Evolutionary conservation across 2,329 filamentous ascomycete species (phyloP).

Genomic region (Endocalyx cinctus): DNA sequence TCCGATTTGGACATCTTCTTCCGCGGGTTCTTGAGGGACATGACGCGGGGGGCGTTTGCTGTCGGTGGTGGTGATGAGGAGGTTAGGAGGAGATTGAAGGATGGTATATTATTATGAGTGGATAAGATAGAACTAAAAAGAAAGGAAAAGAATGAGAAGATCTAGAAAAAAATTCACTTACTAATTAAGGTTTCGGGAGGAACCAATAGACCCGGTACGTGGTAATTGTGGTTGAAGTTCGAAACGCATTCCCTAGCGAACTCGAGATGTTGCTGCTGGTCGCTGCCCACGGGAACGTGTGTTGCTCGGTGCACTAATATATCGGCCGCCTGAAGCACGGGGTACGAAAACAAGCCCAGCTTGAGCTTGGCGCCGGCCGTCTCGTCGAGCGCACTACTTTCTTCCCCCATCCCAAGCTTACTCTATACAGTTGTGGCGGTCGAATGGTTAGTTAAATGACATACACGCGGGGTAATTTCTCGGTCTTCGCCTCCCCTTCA

Average conservation of each 20-base stretch:
- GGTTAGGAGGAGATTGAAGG: too few species aligned
- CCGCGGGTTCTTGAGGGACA: conserved; percentile 76
- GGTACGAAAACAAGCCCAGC: conserved; percentile 91
- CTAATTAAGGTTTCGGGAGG: conserved; percentile 68
- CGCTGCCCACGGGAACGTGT: conserved; percentile 94
- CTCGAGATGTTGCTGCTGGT: conserved; percentile 91
- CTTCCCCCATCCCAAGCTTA: conserved; percentile 64
- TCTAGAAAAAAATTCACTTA: conserved; percentile 29
- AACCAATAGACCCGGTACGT: conserved; percentile 50
- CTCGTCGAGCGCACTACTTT: conserved; percentile 53
- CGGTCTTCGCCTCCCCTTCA: too few species aligned
- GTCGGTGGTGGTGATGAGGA: too few species aligned
- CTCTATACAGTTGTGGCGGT: too few species aligned
- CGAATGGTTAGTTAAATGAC: too few species aligned
- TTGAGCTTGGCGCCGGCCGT: conserved; percentile 58
- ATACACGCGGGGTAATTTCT: too few species aligned
- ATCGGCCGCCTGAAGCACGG: conserved; percentile 91
- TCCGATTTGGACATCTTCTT: conserved; percentile 96
- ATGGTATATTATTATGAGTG: background rate
- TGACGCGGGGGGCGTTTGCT: conserved; percentile 80
- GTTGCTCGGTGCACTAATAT: conserved; percentile 87
- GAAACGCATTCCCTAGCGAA: conserved; percentile 82
- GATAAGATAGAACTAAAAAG: background rate
- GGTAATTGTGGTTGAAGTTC: conserved; percentile 78
- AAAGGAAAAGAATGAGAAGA: background rate